Percentiles rank a stretch among this genome's conserved stretches.
These are phyloP conservation scores for Anethum foeniculum DNA, from an alignment of 140 eudicot species.

Conservation along the genomic window DNA sequence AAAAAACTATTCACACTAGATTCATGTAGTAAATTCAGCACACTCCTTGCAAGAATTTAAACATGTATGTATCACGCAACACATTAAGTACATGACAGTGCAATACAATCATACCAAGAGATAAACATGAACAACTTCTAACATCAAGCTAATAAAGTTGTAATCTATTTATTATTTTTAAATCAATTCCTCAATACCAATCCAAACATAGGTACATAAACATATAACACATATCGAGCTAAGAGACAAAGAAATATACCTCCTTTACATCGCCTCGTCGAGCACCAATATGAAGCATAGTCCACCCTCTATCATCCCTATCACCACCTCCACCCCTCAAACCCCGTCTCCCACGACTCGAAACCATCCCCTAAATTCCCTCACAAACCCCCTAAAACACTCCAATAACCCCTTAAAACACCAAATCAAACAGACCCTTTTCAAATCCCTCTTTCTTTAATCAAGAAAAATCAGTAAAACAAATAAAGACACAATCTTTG, in stretches of 20 bases:
- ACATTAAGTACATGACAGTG: not conserved
- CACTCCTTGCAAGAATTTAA: not conserved
- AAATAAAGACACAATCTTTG: not conserved
- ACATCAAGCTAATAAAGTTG: not conserved
- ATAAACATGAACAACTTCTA: not conserved
- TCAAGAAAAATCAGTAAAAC: not conserved
- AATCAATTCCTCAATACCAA: not conserved
- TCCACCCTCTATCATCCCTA: slow-evolving; percentile 98
- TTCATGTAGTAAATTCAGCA: not conserved
- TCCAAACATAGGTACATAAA: not conserved
- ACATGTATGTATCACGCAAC: not conserved
- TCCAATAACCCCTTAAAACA: not conserved
- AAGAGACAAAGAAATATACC: slow-evolving; percentile 26
- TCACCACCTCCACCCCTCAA: slow-evolving; percentile 24
- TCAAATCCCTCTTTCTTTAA: not conserved
- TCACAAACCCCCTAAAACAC: slow-evolving; percentile 4
- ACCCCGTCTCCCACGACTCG: slow-evolving; percentile 29
- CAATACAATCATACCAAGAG: not conserved
- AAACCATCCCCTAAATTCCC: slow-evolving; percentile 20
- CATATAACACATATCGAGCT: too few relatives aligned
- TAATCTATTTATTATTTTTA: not conserved
- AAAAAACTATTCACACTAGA: not conserved
- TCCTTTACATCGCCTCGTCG: slow-evolving; percentile 68
- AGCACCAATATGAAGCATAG: slow-evolving; percentile 80
- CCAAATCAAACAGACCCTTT: not conserved